These are phyloP conservation scores for Calocybe gangraenosa DNA, from an alignment of 768 basidiomycete species.

Conservation along the genomic window DNA sequence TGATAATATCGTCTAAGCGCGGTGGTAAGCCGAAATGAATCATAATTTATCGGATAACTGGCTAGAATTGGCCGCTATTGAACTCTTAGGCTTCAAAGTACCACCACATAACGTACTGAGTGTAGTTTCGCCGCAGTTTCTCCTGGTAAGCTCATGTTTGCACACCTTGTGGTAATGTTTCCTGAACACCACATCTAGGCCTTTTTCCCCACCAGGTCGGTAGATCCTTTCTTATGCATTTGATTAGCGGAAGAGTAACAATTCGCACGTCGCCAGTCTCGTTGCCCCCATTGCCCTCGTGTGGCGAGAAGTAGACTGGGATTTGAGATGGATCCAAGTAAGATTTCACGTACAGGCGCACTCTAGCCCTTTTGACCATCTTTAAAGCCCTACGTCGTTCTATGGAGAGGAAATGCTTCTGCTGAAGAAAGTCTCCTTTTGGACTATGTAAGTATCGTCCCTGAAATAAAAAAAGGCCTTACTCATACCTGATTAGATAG, in stretches of 20 bases:
- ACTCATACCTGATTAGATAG: slow-evolving; percentile 26
- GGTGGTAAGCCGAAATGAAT: slow-evolving; percentile 32
- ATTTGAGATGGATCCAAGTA: slow-evolving; percentile 56
- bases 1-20: slow-evolving; percentile 34
- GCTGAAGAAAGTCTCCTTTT: slow-evolving; percentile 61
- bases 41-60: background rate
- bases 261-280: slow-evolving; percentile 23
- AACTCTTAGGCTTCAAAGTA: slow-evolving; percentile 47
- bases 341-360: slow-evolving; percentile 10
- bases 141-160: slow-evolving; percentile 28
- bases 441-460: slow-evolving; percentile 49
- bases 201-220: slow-evolving; percentile 53
- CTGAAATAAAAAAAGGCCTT: background rate
- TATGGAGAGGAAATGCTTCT: slow-evolving; percentile 46
- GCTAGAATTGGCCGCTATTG: no score
- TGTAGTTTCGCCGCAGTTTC: slow-evolving; percentile 43
- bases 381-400: slow-evolving; percentile 61
- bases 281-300: slow-evolving; percentile 47
- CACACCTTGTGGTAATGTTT: background rate
- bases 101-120: slow-evolving; percentile 45
- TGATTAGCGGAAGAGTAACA: background rate
- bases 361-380: slow-evolving; percentile 3
- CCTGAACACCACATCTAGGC: slow-evolving; percentile 32
- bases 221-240: background rate
- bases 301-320: slow-evolving; percentile 52